Evolutionary conservation across 2,329 filamentous ascomycete genomes (phyloP).

Genomic region (Xylariaceae sp.): DNA sequence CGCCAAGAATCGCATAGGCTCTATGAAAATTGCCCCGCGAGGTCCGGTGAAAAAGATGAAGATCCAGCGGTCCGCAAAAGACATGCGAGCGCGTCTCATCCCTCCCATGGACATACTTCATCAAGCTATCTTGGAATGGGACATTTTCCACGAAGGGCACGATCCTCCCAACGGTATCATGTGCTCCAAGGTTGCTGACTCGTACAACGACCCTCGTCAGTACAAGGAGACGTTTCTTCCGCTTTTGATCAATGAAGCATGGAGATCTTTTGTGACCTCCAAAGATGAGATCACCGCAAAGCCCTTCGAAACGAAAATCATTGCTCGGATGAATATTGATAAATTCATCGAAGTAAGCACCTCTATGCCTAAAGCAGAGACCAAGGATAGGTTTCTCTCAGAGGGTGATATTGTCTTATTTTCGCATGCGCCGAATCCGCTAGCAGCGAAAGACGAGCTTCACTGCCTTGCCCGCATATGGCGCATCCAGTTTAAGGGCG

Average conservation of each 20-base stretch:
- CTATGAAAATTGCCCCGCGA: conserved; percentile 55
- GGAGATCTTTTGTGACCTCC: conserved; percentile 87
- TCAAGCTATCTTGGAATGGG: conserved; percentile 84
- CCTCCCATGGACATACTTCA: conserved; percentile 86
- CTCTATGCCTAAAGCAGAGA: conserved; percentile 67
- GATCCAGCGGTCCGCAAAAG: conserved; percentile 78
- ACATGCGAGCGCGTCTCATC: conserved; percentile 88
- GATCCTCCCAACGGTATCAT: conserved; percentile 75
- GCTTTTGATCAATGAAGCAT: conserved; percentile 86
- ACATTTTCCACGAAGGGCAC: conserved; percentile 87
- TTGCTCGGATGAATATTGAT: conserved; percentile 86
- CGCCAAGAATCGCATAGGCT: conserved; percentile 46
- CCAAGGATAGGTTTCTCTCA: conserved; percentile 68
- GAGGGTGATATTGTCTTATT: conserved; percentile 90
- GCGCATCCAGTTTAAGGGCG: conserved; percentile 76
- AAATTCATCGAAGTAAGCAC: conserved; percentile 90
- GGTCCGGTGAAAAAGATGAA: conserved; percentile 83
- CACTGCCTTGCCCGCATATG: conserved; percentile 87
- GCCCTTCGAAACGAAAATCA: conserved; percentile 82
- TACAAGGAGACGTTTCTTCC: conserved; percentile 92
- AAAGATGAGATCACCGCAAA: conserved; percentile 82
- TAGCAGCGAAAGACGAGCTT: conserved; percentile 61
- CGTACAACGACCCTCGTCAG: conserved; percentile 70
- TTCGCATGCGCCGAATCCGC: conserved; percentile 69
- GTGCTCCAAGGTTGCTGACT: conserved; percentile 74